phyloP scores from a whole-genome alignment of 345 rosid species.

The Populus ilicifolia region DNA sequence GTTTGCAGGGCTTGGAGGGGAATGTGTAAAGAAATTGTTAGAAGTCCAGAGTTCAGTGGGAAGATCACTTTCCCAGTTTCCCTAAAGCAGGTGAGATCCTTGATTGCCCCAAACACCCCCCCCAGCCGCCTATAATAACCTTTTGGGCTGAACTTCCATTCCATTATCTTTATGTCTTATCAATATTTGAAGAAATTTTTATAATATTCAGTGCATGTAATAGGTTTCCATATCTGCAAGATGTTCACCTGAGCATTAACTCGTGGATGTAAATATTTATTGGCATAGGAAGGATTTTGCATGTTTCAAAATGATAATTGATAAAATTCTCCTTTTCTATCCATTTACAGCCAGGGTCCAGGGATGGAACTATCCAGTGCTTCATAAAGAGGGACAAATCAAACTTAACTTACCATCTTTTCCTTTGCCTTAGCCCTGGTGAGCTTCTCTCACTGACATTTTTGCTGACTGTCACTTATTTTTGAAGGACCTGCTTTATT shows the following conservation, averaged over 20 bases:
- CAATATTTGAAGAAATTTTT: not conserved
- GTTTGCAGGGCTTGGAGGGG: constrained; percentile 94
- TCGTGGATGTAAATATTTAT: not conserved
- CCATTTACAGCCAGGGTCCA: constrained; percentile 69
- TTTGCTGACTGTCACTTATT: not conserved
- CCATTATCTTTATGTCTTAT: no score
- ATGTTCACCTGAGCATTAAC: not conserved
- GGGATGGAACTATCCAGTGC: constrained; percentile 84
- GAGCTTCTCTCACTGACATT: constrained; percentile 15
- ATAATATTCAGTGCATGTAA: not conserved
- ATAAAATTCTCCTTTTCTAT: constrained; percentile 15
- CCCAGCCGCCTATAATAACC: not conserved
- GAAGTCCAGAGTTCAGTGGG: constrained; percentile 72
- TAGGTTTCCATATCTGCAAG: constrained; percentile 8
- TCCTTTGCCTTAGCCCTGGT: constrained; percentile 92
- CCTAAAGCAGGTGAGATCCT: constrained; percentile 70
- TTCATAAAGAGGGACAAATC: constrained; percentile 91
- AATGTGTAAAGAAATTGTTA: constrained; percentile 88
- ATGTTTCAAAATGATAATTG: not conserved
- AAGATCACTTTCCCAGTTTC: constrained; percentile 92
- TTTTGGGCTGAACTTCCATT: no score
- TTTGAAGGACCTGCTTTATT: not conserved
- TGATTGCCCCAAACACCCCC: not conserved
- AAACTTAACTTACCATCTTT: constrained; percentile 80
- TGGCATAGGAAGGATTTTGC: not conserved